Conservation (phyloP, 805 yeast species). For the Zygosaccharomyces kombuchaensis region DNA sequence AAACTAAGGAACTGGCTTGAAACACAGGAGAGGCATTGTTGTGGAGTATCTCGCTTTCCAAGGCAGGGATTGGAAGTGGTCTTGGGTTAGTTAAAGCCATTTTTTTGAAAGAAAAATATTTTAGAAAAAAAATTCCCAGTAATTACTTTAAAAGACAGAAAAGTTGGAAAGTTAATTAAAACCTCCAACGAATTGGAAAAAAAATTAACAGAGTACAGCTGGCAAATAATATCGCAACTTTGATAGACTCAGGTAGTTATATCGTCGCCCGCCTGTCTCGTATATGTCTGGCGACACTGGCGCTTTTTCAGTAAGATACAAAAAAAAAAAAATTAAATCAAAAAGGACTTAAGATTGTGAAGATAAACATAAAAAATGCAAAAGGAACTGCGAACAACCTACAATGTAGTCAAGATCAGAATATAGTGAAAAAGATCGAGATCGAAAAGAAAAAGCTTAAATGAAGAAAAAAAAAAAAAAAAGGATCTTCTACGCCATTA, state of each 20-base stretch:
- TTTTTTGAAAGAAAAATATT: conserved; percentile 2
- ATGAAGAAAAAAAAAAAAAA: background rate
- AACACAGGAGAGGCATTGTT: conserved; percentile 34
- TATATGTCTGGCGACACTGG: conserved; percentile 5
- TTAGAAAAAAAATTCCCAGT: conserved; percentile 5
- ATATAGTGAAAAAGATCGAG: conserved; percentile 5
- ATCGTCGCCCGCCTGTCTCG: conserved; percentile 3
- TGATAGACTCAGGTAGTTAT: conserved; percentile 1
- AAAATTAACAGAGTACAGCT: background rate
- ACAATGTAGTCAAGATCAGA: background rate
- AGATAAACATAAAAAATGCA: conserved; percentile 1
- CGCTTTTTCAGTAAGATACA: conserved; percentile 1
- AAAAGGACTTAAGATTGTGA: background rate
- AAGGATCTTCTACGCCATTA: background rate
- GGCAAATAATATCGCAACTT: background rate
- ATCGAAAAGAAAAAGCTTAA: background rate
- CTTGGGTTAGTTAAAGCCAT: conserved; percentile 69
- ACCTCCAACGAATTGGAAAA: conserved; percentile 14
- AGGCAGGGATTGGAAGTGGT: conserved; percentile 50
- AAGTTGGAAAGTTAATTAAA: conserved; percentile 21
- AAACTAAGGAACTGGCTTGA: conserved; percentile 28
- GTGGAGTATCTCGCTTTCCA: conserved; percentile 34
- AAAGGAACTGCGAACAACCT: background rate
- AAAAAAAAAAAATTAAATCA: conserved; percentile 6
- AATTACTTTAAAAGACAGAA: background rate